Evolutionary conservation across 306 rosid species (phyloP).

Genomic region (Prunus dulcis): DNA sequence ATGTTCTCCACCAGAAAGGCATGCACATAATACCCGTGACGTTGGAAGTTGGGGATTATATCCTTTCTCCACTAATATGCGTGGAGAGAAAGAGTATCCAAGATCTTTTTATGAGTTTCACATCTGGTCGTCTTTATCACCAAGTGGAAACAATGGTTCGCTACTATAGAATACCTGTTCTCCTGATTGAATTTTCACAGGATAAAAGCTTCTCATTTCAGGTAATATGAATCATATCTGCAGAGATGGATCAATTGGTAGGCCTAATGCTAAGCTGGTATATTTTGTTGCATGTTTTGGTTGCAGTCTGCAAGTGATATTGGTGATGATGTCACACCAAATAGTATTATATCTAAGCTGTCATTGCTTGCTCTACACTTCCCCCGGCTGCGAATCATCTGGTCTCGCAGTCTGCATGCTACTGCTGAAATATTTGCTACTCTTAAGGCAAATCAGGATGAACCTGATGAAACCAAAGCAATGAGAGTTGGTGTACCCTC

Average conservation of each 20-base stretch:
- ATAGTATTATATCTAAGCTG: constrained; percentile 84
- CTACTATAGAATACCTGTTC: constrained; percentile 90
- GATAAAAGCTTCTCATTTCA: constrained; percentile 97
- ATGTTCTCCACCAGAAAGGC: constrained; percentile 95
- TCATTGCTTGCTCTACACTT: constrained; percentile 86
- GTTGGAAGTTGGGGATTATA: constrained; percentile 96
- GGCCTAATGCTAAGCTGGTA: constrained; percentile 10
- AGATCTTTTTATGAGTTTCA: constrained; percentile 95
- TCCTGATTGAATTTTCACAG: constrained; percentile 90
- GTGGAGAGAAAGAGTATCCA: constrained; percentile 99
- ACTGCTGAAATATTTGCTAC: constrained; percentile 88
- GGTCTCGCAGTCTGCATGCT: constrained; percentile 95
- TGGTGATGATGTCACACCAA: constrained; percentile 91
- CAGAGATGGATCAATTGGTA: not conserved
- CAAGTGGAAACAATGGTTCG: constrained; percentile 97
- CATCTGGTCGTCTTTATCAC: constrained; percentile 94
- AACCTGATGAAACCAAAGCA: constrained; percentile 85
- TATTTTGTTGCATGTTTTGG: constrained; percentile 22
- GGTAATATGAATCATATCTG: constrained; percentile 42
- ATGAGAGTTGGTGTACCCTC: constrained; percentile 94
- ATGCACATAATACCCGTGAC: constrained; percentile 89
- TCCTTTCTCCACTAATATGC: constrained; percentile 88
- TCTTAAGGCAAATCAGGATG: constrained; percentile 90
- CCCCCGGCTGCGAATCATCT: constrained; percentile 85
- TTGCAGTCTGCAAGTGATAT: constrained; percentile 91